phyloP scores from a whole-genome alignment of 1,284 basidiomycete genomes.

The Termitomyces sp. region DNA sequence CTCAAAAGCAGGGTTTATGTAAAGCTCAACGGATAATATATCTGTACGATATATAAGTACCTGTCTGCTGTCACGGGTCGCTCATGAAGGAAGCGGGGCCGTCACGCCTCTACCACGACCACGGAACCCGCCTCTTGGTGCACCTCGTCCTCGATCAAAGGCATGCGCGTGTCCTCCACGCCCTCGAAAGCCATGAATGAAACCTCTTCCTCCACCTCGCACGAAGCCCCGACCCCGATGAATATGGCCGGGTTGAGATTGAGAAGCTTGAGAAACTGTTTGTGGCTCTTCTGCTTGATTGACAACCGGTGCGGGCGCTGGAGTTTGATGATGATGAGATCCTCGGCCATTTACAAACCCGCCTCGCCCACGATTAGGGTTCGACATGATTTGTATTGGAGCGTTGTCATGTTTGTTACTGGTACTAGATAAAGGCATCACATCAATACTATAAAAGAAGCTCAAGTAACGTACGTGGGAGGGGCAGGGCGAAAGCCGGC shows the following conservation, averaged over 20 bases:
- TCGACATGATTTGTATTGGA: constrained; percentile 43
- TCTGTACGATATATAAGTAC: not conserved
- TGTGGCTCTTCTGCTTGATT: constrained; percentile 12
- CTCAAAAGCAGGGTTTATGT: not conserved
- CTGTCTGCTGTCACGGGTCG: not conserved
- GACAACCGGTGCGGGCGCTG: not conserved
- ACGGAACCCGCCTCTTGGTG: constrained; percentile 33
- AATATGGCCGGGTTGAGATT: not conserved
- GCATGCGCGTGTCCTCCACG: constrained; percentile 33
- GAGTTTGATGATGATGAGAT: constrained; percentile 15
- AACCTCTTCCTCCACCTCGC: constrained; percentile 22
- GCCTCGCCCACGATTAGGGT: constrained; percentile 54
- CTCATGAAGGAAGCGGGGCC: constrained; percentile 26
- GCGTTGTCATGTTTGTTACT: constrained; percentile 8
- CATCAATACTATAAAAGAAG: constrained; percentile 1
- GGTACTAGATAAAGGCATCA: constrained; percentile 13
- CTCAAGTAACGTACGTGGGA: constrained; percentile 22
- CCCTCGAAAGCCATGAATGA: constrained; percentile 26
- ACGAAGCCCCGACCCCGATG: constrained; percentile 24
- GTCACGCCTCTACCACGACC: constrained; percentile 40
- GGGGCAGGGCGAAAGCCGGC: constrained; percentile 54
- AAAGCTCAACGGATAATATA: not conserved
- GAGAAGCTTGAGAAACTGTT: constrained; percentile 1
- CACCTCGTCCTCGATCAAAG: constrained; percentile 35
- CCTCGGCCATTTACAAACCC: constrained; percentile 30